Evolutionary conservation across 140 eudicot species (phyloP).

Genomic region (Cichorium intybus): DNA sequence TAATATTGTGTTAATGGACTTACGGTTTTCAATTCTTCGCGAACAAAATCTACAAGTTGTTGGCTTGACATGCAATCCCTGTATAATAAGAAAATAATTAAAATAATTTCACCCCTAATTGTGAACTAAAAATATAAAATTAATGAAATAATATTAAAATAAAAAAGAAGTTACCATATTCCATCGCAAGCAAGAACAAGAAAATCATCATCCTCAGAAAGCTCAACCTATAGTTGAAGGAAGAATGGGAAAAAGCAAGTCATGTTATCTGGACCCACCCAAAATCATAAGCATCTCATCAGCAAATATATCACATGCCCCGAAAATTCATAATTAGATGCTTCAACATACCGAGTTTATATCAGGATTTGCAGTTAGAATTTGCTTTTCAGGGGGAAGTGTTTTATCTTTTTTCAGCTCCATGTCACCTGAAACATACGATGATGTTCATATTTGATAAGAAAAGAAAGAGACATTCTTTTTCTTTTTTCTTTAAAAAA

Average conservation of each 20-base stretch:
- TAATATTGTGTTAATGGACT: conserved; percentile 28
- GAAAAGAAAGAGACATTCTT: not conserved
- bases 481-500: no score
- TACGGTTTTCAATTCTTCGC: conserved; percentile 59
- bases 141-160: not conserved
- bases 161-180: conserved; percentile 61
- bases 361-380: conserved; percentile 95
- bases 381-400: conserved; percentile 86
- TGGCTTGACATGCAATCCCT: conserved; percentile 99
- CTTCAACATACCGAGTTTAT: conserved; percentile 58
- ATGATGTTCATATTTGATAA: not conserved
- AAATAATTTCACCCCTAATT: no score
- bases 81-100: conserved; percentile 9
- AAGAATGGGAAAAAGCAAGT: conserved; percentile 20
- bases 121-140: not conserved
- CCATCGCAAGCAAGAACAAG: conserved; percentile 98
- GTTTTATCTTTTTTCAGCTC: conserved; percentile 80
- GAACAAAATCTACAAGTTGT: conserved; percentile 80
- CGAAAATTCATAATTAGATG: not conserved
- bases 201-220: conserved; percentile 82
- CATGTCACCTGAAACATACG: conserved; percentile 70
- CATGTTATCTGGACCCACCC: conserved; percentile 30
- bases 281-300: conserved; percentile 8
- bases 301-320: not conserved
- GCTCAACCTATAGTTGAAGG: conserved; percentile 67